Base-by-base conservation (phyloP, 1,284 basidiomycete genomes). In the Ustilago tritici region DNA sequence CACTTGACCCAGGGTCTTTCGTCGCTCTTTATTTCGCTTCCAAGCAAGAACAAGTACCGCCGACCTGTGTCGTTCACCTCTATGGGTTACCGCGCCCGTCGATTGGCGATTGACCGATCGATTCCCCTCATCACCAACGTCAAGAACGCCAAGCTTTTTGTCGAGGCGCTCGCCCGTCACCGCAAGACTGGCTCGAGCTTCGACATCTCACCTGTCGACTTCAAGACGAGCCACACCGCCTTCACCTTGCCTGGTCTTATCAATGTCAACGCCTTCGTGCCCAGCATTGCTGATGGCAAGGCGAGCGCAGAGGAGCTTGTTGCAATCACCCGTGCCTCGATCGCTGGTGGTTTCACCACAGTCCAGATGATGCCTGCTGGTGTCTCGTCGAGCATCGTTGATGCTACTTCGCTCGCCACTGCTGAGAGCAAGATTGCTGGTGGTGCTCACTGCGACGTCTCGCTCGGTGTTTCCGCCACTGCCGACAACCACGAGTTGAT, bases 21-120 rank as follows among this genome's bases (percentile, higher is more conserved):
- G 61, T 84, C 83, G 88, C 93, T 99, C 90, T 99, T 98, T 88
- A 98, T 99, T 91, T 98, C 98, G 87, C 88, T 99, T 81, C 97
- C 97, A 2, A 98, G 95, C 53, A 98, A 95, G 89, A 99, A 99
- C 88, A 92, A 95, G 86, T 99, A 95, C 88, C 93, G 97, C 75
- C 93, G 97, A 54, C 96, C 96, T 10, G 95, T 95, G 15, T 96
- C 93, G 87, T 99, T 98, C 87, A 92, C 95, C 64, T 98, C 95
- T 86, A 96, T 97, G 87, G 97, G 96, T 12, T 99, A 99, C 88
- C 91, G 92, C 74, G 96, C 95, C 36, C 93, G 97, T 86, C 93
- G 96, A 78, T 95, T 98, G 93, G 96, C 97, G n/a, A 96, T 99
- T 76, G 96, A 99, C 88, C 98, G 96, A 84, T 95, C 95, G 38